These are phyloP conservation scores for Somion occarium DNA, from an alignment of 1,284 basidiomycete species.

Conservation along the genomic window DNA sequence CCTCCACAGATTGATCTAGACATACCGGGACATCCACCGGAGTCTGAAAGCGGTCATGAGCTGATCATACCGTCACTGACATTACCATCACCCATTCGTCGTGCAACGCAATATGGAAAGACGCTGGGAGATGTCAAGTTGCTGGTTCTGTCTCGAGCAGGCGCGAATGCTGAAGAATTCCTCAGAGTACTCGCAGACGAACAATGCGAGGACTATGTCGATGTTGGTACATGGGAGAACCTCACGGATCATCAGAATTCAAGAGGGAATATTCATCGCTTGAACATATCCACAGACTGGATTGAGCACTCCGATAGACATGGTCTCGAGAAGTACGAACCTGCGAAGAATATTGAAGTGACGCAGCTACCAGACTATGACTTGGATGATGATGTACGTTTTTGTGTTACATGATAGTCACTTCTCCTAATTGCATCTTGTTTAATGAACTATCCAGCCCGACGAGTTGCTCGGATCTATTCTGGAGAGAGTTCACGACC, in stretches of 20 bases:
- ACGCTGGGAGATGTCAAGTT: slow-evolving; percentile 56
- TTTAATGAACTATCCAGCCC: no score
- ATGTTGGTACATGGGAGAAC: slow-evolving; percentile 52
- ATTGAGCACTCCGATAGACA: slow-evolving; percentile 57
- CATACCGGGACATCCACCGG: slow-evolving; percentile 17
- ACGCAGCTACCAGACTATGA: slow-evolving; percentile 44
- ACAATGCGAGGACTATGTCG: slow-evolving; percentile 61
- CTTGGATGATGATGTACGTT: slow-evolving; percentile 38
- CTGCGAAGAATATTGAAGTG: slow-evolving; percentile 58
- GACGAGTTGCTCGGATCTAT: no score
- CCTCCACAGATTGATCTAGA: slow-evolving; percentile 40
- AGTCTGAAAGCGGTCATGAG: slow-evolving; percentile 40
- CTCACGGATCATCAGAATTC: slow-evolving; percentile 20
- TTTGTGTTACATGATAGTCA: not conserved
- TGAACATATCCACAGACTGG: slow-evolving; percentile 65
- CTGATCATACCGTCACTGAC: slow-evolving; percentile 69
- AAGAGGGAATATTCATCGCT: slow-evolving; percentile 19
- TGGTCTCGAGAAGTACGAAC: slow-evolving; percentile 60
- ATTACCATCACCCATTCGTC: slow-evolving; percentile 51
- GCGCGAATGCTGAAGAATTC: slow-evolving; percentile 4
- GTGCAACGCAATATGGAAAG: slow-evolving; percentile 59
- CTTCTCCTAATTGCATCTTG: no score
- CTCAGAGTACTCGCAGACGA: slow-evolving; percentile 31
- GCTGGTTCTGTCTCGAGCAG: slow-evolving; percentile 37
- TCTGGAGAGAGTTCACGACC: slow-evolving; percentile 22